Evolutionary conservation across 1,139 yeast genomes (phyloP), one percentile per base, ranked within the genome.

Genomic region (Pichia kudriavzevii): DNA sequence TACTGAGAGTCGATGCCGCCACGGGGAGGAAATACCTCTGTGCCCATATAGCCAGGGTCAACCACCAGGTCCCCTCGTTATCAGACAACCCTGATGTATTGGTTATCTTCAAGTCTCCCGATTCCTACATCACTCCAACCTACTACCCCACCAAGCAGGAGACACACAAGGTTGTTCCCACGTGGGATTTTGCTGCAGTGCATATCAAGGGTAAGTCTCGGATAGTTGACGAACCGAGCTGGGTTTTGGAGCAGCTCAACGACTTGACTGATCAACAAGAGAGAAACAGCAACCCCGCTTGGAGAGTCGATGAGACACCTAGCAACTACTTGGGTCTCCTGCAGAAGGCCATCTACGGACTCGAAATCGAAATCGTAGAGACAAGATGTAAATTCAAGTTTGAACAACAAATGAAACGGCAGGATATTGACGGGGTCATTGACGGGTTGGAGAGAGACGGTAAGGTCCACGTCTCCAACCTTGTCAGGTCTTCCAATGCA

Each of bases 101-200:
- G 47, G 68, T 77, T 10, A 63, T 75, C 5, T 79, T 79, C 60
- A 73, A 69, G 51, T 66, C 75, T 5, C 59, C 55, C 4, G 66
- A 75, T 47, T 62, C 74, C 2, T 79, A 79, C 50, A 67, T 77
- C 23, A 60, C 79, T 7, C 84, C 87, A 3, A 58, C 67, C 12
- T 77, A 77, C 64, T 78, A 79, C 49, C 69, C 74, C 2, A 64
- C 67, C 3, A 77, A 79, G 56, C 60, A 65, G 44, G 66, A 65
- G 33, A 72, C 79, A 19, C 80, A 75, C 42, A 77, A 75, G 47
- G 69, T 65, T 26, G 87, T 77, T 8, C 84, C 85, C 10, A 79
- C 87, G 0, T 79, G 85, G 87, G 79, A 74, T 53, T 79, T 72
- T 58, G 76, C 74, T 2, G 59, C 74, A 4, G 78, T 72, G 25